Base-by-base conservation (phyloP, 257 asterid genomes). In the Solanum medicagineum region DNA sequence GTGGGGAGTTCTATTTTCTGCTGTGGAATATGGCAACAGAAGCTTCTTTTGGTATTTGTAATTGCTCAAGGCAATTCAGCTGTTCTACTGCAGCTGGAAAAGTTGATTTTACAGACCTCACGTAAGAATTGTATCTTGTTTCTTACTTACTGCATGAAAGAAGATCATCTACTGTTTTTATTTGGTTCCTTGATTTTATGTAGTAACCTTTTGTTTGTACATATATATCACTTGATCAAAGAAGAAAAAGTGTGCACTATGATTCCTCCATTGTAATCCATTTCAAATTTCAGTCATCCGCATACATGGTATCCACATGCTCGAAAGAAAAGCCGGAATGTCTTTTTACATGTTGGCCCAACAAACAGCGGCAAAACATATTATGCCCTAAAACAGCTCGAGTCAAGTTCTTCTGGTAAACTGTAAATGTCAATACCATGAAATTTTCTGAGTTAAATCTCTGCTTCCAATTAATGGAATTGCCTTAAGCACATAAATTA, bases 291-390 rank as follows among this genome's bases (percentile, higher is more conserved):
- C 86, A 96, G 99, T 91, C 86, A 87, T 77, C 99, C 99, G 7
- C 97, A 96, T 86, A 87, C 95, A 85, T 96, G 99, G 99, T 96
- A 95, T 81, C 98, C 98, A 68, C 81, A 85, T 75, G 99, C 99
- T 69, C 94, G 99, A 86, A 89, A 87, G 81, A 95, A 93, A 79
- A 94, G 85, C 84, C 85, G 99, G 88, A 90, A 92, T 85, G 90
- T 96, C 66, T 83, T 89, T 81, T 90, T 96, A 86, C 99, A 96
- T 75, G 99, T 96, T 68, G 99, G 99, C 79, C 99, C 99, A 42
- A 96, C 99, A 86, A 96, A 96, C 87, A 96, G 99, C 83, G 99
- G 99, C 66, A 96, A 96, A 93, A 96, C 99, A 40, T 90, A 93
- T 88, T 90, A 92, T 86, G 98, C 99, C 24, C 88, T 96, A 87